Conservation (phyloP, 1,139 yeast species). For the Candida albicans region DNA sequence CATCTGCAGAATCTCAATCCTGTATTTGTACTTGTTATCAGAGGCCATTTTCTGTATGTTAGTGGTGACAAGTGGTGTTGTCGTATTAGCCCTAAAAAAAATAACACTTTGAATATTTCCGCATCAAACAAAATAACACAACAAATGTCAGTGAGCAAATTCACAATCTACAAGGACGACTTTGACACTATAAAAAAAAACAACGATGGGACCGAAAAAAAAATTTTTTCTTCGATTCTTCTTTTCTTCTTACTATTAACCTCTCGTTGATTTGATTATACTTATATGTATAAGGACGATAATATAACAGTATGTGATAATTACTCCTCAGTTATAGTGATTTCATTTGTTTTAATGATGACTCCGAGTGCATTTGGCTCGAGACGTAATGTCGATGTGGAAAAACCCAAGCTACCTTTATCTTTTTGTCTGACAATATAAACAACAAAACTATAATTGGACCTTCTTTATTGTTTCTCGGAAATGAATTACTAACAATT, state of each 20-base stretch:
- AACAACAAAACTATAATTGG: neutral
- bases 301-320: too few species aligned
- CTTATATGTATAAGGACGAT: too few species aligned
- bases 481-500: conserved; percentile 1
- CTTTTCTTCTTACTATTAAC: neutral
- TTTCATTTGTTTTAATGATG: conserved; percentile 48
- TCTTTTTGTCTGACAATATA: conserved; percentile 33
- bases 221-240: conserved; percentile 1
- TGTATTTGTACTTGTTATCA: conserved; percentile 64
- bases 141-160: too few species aligned
- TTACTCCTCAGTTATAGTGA: too few species aligned
- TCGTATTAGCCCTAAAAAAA: conserved; percentile 1
- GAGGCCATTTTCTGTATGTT: conserved; percentile 5
- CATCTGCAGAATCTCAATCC: conserved; percentile 93
- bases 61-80: neutral
- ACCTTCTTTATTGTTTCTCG: too few species aligned
- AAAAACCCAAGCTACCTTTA: conserved; percentile 87
- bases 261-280: too few species aligned
- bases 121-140: neutral
- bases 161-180: neutral
- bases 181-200: neutral
- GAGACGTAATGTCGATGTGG: conserved; percentile 91
- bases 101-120: neutral
- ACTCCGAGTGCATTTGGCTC: conserved; percentile 95
- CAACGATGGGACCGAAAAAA: neutral